These are phyloP conservation scores for Penicillium vulpinum DNA, from an alignment of 2,329 filamentous ascomycete genomes.

Conservation along the genomic window DNA sequence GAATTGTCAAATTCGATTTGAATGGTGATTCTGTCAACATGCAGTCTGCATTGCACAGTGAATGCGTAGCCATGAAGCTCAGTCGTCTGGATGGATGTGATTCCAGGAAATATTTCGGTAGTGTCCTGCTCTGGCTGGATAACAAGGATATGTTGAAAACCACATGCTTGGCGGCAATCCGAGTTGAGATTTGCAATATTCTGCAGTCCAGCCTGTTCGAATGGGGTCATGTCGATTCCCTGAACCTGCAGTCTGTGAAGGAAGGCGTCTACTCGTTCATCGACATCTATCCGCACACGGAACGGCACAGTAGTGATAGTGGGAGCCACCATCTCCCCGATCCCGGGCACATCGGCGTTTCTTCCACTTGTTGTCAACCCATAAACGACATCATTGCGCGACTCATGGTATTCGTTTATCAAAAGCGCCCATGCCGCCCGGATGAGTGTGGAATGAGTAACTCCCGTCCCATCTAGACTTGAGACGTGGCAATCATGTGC, in stretches of 20 bases:
- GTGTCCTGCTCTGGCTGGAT: slow-evolving; percentile 25
- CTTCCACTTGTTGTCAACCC: slow-evolving; percentile 18
- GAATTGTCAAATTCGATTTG: neutral
- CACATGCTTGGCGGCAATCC: slow-evolving; percentile 41
- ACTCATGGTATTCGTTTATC: neutral
- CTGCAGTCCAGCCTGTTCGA: slow-evolving; percentile 58
- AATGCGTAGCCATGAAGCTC: neutral
- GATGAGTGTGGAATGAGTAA: neutral
- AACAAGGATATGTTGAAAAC: slow-evolving; percentile 44
- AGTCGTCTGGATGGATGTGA: neutral
- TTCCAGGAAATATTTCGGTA: neutral
- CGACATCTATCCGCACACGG: slow-evolving; percentile 1
- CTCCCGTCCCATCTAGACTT: neutral
- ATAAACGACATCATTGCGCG: slow-evolving; percentile 42
- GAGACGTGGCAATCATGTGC: neutral
- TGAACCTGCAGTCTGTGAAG: slow-evolving; percentile 56
- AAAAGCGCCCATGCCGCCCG: slow-evolving; percentile 3
- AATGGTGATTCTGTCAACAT: neutral
- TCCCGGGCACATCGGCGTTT: slow-evolving; percentile 30
- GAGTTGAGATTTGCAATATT: slow-evolving; percentile 32
- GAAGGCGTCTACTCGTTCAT: slow-evolving; percentile 44
- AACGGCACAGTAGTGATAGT: slow-evolving; percentile 17
- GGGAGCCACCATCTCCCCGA: slow-evolving; percentile 37
- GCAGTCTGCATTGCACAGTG: neutral
- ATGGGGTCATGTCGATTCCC: slow-evolving; percentile 55